These are phyloP conservation scores for Isatis lusitanica DNA, from an alignment of 441 rosid species.

Conservation along the genomic window DNA sequence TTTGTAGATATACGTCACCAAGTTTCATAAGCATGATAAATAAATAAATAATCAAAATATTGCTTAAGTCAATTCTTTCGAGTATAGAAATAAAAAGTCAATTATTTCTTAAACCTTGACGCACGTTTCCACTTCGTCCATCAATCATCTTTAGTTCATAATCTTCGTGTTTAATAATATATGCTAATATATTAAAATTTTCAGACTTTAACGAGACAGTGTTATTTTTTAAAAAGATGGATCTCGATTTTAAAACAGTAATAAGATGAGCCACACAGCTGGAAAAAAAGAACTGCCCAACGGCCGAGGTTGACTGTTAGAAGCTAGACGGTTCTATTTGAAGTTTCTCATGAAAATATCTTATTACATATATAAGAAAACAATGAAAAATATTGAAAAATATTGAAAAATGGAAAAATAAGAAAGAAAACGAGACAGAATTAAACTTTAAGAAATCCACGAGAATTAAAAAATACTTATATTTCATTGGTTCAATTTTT, in stretches of 20 bases:
- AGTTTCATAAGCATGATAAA: background rate
- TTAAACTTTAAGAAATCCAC: no score
- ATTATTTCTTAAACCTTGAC: conserved; percentile 6
- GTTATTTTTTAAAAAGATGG: background rate
- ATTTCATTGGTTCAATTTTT: no score
- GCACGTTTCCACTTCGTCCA: conserved; percentile 32
- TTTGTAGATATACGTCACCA: background rate
- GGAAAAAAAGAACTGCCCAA: conserved; percentile 10
- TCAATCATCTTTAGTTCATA: conserved; percentile 19
- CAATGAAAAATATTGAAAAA: no score
- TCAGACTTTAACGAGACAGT: background rate
- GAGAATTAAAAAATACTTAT: no score
- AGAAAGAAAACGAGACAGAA: no score
- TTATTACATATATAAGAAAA: no score
- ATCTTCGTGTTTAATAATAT: background rate
- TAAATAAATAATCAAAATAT: background rate
- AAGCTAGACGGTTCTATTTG: background rate
- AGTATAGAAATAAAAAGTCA: background rate
- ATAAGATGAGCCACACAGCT: conserved; percentile 6
- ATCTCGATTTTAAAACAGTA: conserved; percentile 1
- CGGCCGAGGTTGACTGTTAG: conserved; percentile 27
- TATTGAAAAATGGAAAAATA: no score
- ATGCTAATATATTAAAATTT: background rate
- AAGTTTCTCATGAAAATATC: no score
- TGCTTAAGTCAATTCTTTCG: conserved; percentile 9